phyloP scores from a whole-genome alignment of 495 filamentous ascomycete species.

The Podospora pseudoanserina region DNA sequence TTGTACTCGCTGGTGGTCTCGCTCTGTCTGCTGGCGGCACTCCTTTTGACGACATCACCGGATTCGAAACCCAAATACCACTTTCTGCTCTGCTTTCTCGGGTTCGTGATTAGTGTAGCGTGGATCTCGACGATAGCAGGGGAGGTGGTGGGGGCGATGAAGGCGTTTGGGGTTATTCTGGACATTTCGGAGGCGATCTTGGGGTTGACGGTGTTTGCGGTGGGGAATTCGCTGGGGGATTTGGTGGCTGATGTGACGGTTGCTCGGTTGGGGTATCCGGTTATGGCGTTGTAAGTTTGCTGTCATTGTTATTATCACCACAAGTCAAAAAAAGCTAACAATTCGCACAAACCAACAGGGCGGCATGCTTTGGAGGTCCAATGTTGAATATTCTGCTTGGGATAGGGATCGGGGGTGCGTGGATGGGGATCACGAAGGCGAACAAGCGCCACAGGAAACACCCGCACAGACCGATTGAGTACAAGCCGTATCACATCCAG shows the following conservation, averaged over 20 bases:
- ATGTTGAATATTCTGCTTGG: conserved; percentile 97
- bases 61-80: conserved; percentile 61
- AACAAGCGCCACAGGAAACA: conserved; percentile 54
- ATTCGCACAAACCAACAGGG: conserved; percentile 31
- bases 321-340: conserved; percentile 7
- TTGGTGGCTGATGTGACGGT: conserved; percentile 94
- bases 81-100: conserved; percentile 74
- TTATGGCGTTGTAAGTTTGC: conserved; percentile 75
- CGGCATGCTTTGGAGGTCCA: conserved; percentile 93
- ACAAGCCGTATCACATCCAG: conserved; percentile 71
- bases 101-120: conserved; percentile 85
- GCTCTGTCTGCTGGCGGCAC: conserved; percentile 54
- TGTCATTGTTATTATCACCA: too few species aligned
- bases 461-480: conserved; percentile 48
- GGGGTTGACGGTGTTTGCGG: conserved; percentile 92
- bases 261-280: conserved; percentile 85
- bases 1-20: conserved; percentile 70
- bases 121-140: conserved; percentile 97
- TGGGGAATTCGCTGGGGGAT: conserved; percentile 93
- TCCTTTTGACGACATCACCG: conserved; percentile 61
- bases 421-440: conserved; percentile 67
- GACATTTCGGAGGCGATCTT: conserved; percentile 94
- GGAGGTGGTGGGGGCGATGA: conserved; percentile 93
- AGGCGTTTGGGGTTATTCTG: conserved; percentile 88
- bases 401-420: conserved; percentile 82